Evolutionary conservation across 2,329 filamentous ascomycete species (phyloP), one percentile per base, ranked within the genome.

Genomic region (Diatrype stigma): DNA sequence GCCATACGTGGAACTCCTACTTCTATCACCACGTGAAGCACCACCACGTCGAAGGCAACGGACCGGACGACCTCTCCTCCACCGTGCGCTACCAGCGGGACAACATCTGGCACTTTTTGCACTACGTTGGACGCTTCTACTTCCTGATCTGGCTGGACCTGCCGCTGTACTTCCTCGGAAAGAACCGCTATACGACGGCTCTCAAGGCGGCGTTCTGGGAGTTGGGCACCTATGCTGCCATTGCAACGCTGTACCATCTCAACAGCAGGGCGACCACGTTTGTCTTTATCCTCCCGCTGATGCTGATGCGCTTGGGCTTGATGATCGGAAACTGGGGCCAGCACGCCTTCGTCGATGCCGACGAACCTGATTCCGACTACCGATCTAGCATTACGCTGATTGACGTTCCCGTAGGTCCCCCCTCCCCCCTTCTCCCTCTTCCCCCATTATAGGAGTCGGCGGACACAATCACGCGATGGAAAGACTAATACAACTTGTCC

Each of bases 301-400:
- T 80, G 2, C 67, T 86, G 28, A 77, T 92, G 68, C 78, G 89
- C 0, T 59, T 89, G 17, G 88, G 84, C 0, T 67, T 93, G 56
- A 93, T 92, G 89, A 77, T 89, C 7, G 89, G 89, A 1, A 93
- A 93, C 64, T 93, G 87, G 87, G 89, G 87, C 3, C 89, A 93
- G 65, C 89, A 93, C 65, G 88, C 88, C 1, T 85, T 93, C 56
- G 87, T 93, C 6, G 88, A 93, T 60, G 80, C 85, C 19, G 73
- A 82, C 12, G 84, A 90, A 58, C 89, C 89, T 0, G 81, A 89
- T 61, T 91, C 87, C 0, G 88, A 93, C 63, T 92, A 85, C 60
- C 77, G 87, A 34, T 90, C 86, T 0, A 91, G 87, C 66, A 88
- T 92, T 57, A 92, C 89, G 0, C 65, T 93, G 22, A 84, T 93